Evolutionary conservation across 78 protist species (phyloP), one percentile per base, ranked within the genome.

Genomic region (Cavenderia fasciculata): DNA sequence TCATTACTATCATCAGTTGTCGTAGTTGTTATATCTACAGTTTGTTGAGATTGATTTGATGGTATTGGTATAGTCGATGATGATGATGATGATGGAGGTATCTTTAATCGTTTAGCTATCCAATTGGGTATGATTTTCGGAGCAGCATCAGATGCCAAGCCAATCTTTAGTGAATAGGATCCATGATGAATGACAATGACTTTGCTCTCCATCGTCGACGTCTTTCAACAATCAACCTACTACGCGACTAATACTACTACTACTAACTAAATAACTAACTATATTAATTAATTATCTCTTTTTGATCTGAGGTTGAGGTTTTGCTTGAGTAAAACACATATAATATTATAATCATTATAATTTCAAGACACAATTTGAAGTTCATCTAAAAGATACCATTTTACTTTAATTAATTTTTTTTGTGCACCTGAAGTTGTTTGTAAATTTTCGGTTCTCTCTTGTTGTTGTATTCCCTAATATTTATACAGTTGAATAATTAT

Each of bases 131-230:
- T 66, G 33, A 29, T 25, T 66, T 66, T 79, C 8, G 88, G 88
- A 16, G 40, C 14, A 8, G 23, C 11, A 29, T 79, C 88, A 14
- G 88, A 79, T 36, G 88, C 88, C 23, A 79, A 40, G 3, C 88
- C 88, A 51, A 79, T 33, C 44, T 25, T 62, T 29, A 79, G 27
- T 1, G 77, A 52, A 79, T 79, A 65, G n/a, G 88, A 62, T 36
- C 88, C 88, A 66, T 79, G 88, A 43, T 52, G 36, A 31, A 79
- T 79, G 7, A 79, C 88, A 65, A 79, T 66, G n/a, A 79, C 88
- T 41, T 79, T 79, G 29, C 88, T 79, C 31, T 79, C 88, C 88
- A 79, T 79, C 21, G 5, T 63, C 23, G 27, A 16, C 31, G 3
- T 14, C 11, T 33, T 4, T 19, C 14, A 47, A 23, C 12, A 47